Base-by-base conservation (phyloP, 768 basidiomycete species). In the Leccinum arenicola region DNA sequence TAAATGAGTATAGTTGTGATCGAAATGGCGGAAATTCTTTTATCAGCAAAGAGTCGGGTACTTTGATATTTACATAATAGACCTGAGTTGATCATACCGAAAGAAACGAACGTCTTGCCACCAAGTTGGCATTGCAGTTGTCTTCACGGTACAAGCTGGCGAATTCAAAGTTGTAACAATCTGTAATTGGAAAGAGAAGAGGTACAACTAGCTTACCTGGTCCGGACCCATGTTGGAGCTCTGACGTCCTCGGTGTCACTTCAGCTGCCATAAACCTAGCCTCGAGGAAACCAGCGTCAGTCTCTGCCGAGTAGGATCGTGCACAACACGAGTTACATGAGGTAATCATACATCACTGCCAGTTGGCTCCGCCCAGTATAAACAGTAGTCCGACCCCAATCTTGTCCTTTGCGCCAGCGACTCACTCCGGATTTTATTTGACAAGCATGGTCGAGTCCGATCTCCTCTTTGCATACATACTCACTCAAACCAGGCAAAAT, bases 401-500 rank as follows among this genome's bases (percentile, higher is more conserved):
- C 43, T 17, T 43, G 38, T 45, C 48, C n/a, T 49, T 50, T 54
- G 43, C 19, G 11, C 43, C 45, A 50, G 50, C 50, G 40, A 50
- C 45, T n/a, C 47, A 52, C 56, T 23, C 31, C 38, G 19, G 15
- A 11, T 25, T 9, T 23, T 51, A 40, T 45, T 36, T 29, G 45
- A 45, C 45, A 69, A 71, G 17, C 59, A 73, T 73, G 73, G 40
- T 47, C 57, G 69, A 73, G 25, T 23, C 63, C 25, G 55, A 65
- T 27, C 45, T 63, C 29, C 61, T 69, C 54, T 62, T 75, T 50
- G 61, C 62, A 12, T 71, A 84, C 63, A 69, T 84, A 55, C 58
- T 84, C 57, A 64, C 75, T 11, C 82, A 82, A 57, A 78, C 82
- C 2, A 73, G 73, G 45, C 67, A 76, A 52, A 83, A 84, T 62